Conservation (phyloP, 2,329 filamentous ascomycete species). For the Cercospora sp. region DNA sequence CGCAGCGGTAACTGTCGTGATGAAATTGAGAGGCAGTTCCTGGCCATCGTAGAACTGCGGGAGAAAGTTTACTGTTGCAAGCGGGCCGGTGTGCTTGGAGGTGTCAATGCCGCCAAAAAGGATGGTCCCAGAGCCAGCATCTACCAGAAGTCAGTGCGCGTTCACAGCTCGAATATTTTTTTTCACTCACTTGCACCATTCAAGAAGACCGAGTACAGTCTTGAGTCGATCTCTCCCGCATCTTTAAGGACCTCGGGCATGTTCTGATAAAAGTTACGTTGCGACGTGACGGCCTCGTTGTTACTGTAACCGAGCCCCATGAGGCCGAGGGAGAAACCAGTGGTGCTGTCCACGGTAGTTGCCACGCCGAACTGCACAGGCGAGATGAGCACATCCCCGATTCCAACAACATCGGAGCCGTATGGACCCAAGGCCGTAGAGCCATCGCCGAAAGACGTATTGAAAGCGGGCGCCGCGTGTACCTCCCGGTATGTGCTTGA, state of each 20-base stretch:
- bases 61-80: conserved; percentile 37
- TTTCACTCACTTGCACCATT: conserved; percentile 29
- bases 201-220: conserved; percentile 38
- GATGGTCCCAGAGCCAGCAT: conserved; percentile 33
- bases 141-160: neutral
- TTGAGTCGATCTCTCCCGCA: conserved; percentile 35
- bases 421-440: conserved; percentile 33
- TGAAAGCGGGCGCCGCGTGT: conserved; percentile 31
- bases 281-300: conserved; percentile 31
- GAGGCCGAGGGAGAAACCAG: conserved; percentile 35
- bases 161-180: too few relatives aligned
- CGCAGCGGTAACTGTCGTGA: conserved; percentile 34
- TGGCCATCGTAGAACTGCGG: conserved; percentile 23
- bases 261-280: conserved; percentile 34
- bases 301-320: conserved; percentile 37
- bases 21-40: conserved; percentile 28
- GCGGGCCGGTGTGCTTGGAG: conserved; percentile 33
- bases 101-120: conserved; percentile 41
- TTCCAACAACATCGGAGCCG: conserved; percentile 32
- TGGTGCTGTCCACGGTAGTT: conserved; percentile 30
- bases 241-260: conserved; percentile 35
- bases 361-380: conserved; percentile 38
- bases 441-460: conserved; percentile 35
- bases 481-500: conserved; percentile 34
- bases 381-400: conserved; percentile 33